Percentiles rank a stretch among this genome's conserved stretches.
These are phyloP conservation scores for Rhizopus delemar DNA, from an alignment of 371 early-diverging fungal species.

Conservation along the genomic window DNA sequence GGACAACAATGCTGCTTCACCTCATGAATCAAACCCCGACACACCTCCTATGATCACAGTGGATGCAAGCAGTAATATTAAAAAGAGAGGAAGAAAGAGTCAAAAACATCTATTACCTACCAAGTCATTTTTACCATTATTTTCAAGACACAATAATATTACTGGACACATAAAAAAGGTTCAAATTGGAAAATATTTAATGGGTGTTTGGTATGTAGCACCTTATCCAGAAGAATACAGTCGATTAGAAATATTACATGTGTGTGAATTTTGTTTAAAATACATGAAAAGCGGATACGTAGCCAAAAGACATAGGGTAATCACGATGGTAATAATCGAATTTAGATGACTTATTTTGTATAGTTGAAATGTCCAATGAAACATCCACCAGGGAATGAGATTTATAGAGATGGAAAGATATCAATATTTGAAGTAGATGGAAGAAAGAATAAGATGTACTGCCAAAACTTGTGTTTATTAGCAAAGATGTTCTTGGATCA, in stretches of 20 bases:
- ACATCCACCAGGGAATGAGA: slow-evolving; percentile 98
- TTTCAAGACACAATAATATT: too few relatives aligned
- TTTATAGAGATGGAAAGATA: slow-evolving; percentile 89
- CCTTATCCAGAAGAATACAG: slow-evolving; percentile 98
- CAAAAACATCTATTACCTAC: too few relatives aligned
- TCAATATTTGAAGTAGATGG: slow-evolving; percentile 97
- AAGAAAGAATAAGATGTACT: slow-evolving; percentile 93
- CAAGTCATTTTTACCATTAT: too few relatives aligned
- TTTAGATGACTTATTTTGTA: too few relatives aligned
- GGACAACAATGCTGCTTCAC: too few relatives aligned
- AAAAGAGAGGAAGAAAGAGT: too few relatives aligned
- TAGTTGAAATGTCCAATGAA: slow-evolving; percentile 80
- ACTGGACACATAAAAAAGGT: slow-evolving; percentile 10
- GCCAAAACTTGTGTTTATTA: slow-evolving; percentile 96
- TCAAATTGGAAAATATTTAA: slow-evolving; percentile 73
- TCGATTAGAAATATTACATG: slow-evolving; percentile 65
- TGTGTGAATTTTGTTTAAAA: slow-evolving; percentile 98
- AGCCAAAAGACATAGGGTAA: slow-evolving; percentile 58
- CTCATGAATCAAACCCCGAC: too few relatives aligned
- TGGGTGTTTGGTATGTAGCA: slow-evolving; percentile 97
- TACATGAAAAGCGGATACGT: slow-evolving; percentile 83
- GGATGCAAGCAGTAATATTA: too few relatives aligned
- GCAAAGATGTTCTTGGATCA: slow-evolving; percentile 99
- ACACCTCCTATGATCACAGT: too few relatives aligned
- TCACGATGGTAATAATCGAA: too few relatives aligned